These are phyloP conservation scores for Mortierella hygrophila DNA, from an alignment of 192 early-diverging fungal genomes.

Conservation along the genomic window DNA sequence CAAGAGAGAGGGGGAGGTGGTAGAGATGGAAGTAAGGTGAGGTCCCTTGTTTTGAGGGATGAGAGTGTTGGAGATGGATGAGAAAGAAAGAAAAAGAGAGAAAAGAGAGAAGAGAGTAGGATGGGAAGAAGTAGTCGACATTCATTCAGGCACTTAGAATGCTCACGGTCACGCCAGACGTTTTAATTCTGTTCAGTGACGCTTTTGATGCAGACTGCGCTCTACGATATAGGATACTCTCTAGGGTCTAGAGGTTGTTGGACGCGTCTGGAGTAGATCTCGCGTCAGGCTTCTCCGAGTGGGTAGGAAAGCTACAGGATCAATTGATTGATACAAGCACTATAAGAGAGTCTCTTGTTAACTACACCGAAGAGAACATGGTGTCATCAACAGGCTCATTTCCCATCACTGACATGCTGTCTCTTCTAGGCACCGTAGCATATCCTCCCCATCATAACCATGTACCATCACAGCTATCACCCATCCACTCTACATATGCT, in stretches of 20 bases:
- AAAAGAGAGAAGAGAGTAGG: neutral
- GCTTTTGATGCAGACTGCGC: no score
- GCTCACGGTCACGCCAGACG: neutral
- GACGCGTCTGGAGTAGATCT: neutral
- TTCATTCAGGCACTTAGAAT: neutral
- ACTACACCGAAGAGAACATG: no score
- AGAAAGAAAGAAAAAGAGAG: neutral
- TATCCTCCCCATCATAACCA: no score
- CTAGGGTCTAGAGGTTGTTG: neutral
- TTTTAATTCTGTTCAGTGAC: no score
- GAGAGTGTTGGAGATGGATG: neutral
- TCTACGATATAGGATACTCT: no score
- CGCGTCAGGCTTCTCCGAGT: no score
- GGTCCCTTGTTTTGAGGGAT: neutral
- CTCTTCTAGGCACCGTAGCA: no score
- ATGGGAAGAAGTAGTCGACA: neutral
- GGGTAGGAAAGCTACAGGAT: neutral
- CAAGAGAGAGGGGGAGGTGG: conserved; percentile 1
- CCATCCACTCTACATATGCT: no score
- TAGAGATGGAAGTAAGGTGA: neutral
- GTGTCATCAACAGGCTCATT: no score
- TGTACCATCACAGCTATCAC: no score
- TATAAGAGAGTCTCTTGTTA: no score
- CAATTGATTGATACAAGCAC: neutral
- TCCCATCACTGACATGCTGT: no score